phyloP scores from a whole-genome alignment of 2,329 filamentous ascomycete genomes.

The Calycina marina region DNA sequence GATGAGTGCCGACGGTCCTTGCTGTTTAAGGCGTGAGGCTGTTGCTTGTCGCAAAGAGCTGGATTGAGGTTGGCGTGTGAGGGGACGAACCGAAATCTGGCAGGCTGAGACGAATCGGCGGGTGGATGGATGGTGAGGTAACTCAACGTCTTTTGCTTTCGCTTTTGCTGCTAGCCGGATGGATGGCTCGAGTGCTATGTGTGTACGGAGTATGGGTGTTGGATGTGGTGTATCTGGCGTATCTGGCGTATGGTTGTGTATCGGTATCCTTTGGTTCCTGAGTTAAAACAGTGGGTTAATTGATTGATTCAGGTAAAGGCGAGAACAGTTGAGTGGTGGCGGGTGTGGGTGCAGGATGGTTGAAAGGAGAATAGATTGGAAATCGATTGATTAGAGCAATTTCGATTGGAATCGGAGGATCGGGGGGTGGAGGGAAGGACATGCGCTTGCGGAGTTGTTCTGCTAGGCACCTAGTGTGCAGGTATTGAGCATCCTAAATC shows the following conservation, averaged over 20 bases:
- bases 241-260: too few species aligned
- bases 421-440: conserved; percentile 3
- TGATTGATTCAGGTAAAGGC: conserved; percentile 22
- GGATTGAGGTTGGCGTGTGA: conserved; percentile 22
- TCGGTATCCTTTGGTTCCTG: conserved; percentile 11
- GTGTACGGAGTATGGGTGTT: too few species aligned
- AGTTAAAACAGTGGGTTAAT: conserved; percentile 20
- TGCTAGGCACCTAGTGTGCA: too few species aligned
- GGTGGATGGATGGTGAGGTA: not conserved
- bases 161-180: too few species aligned
- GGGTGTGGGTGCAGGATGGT: conserved; percentile 18
- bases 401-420: conserved; percentile 12
- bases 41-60: conserved; percentile 20
- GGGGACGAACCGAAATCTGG: conserved; percentile 15
- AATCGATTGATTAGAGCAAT: conserved; percentile 14
- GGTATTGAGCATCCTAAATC: too few species aligned
- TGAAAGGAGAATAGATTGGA: conserved; percentile 22
- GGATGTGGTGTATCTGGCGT: too few species aligned
- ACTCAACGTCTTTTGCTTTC: conserved; percentile 1
- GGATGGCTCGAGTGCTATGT: too few species aligned
- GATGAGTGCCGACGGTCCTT: conserved; percentile 23
- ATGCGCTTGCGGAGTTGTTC: conserved; percentile 3
- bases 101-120: conserved; percentile 4
- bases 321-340: too few species aligned
- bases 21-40: conserved; percentile 23